A percentile compares a stretch with the other conserved stretches of the same genome.
phyloP scores from a whole-genome alignment of 2,329 filamentous ascomycete species.

The Aureobasidium sp. region DNA sequence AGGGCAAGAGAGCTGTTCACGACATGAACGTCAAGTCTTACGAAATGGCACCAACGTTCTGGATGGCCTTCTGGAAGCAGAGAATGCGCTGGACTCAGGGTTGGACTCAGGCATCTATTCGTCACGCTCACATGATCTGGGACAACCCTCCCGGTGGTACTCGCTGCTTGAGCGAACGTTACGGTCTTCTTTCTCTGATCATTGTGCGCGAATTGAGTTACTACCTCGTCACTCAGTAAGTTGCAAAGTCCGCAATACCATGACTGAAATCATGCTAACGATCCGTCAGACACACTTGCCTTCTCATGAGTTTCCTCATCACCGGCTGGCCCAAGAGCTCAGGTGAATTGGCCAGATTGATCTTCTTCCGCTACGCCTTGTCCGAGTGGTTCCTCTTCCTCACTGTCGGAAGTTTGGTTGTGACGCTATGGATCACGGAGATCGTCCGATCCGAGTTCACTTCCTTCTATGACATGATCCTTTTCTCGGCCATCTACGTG shows the following conservation, averaged over 20 bases:
- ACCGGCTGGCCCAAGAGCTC: slow-evolving; percentile 34
- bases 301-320: slow-evolving; percentile 38
- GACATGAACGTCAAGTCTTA: slow-evolving; percentile 42
- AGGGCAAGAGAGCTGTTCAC: slow-evolving; percentile 37
- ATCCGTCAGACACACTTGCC: slow-evolving; percentile 30
- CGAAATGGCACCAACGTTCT: slow-evolving; percentile 39
- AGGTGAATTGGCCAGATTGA: slow-evolving; percentile 29
- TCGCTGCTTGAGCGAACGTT: slow-evolving; percentile 31
- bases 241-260: not conserved
- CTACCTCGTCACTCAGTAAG: slow-evolving; percentile 38
- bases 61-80: slow-evolving; percentile 41
- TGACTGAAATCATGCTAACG: not conserved
- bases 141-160: slow-evolving; percentile 31
- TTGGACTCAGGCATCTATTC: slow-evolving; percentile 40
- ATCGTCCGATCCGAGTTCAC: slow-evolving; percentile 40
- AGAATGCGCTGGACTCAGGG: slow-evolving; percentile 42
- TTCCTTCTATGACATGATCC: slow-evolving; percentile 30
- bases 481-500: slow-evolving; percentile 36
- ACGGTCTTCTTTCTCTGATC: slow-evolving; percentile 39
- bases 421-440: slow-evolving; percentile 40
- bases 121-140: slow-evolving; percentile 36
- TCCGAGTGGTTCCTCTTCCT: slow-evolving; percentile 36
- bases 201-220: slow-evolving; percentile 39
- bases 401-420: slow-evolving; percentile 33
- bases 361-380: slow-evolving; percentile 42